Evolutionary conservation across 176 grass and related monocot species (phyloP).

Genomic region (Paspalum vaginatum): DNA sequence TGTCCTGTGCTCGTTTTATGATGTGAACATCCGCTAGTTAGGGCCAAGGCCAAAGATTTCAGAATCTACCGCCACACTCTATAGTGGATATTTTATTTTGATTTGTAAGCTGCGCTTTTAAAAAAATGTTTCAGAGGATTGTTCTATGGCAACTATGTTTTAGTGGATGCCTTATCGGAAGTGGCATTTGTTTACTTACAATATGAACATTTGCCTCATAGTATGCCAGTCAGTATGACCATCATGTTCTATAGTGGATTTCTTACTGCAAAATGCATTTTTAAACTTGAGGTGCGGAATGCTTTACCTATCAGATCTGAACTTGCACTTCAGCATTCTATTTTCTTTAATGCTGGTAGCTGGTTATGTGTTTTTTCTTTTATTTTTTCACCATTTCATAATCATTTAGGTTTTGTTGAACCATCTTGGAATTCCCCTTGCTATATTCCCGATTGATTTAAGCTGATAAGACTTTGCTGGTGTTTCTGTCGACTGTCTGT

Average conservation of each 20-base stretch:
- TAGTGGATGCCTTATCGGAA: background rate
- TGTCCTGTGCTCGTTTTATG: constrained; percentile 12
- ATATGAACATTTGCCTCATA: background rate
- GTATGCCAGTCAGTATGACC: background rate
- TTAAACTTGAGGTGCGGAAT: background rate
- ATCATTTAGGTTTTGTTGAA: constrained; percentile 18
- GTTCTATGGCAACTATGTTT: constrained; percentile 7
- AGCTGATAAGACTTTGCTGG: constrained; percentile 14
- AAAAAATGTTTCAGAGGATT: background rate
- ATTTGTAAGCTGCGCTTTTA: background rate
- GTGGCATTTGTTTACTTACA: background rate
- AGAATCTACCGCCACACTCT: background rate
- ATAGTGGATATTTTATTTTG: background rate
- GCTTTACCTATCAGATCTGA: constrained; percentile 28
- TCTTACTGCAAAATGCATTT: background rate
- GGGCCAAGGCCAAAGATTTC: background rate
- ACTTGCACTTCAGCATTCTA: background rate
- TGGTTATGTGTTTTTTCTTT: background rate
- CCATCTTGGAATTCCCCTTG: background rate
- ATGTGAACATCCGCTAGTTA: background rate
- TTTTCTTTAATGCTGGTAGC: background rate
- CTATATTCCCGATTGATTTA: background rate
- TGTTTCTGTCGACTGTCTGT: background rate
- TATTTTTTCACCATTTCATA: background rate
- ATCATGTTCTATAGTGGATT: background rate